Base-by-base conservation (phyloP, 345 rosid species). In the Mercurialis annua region DNA sequence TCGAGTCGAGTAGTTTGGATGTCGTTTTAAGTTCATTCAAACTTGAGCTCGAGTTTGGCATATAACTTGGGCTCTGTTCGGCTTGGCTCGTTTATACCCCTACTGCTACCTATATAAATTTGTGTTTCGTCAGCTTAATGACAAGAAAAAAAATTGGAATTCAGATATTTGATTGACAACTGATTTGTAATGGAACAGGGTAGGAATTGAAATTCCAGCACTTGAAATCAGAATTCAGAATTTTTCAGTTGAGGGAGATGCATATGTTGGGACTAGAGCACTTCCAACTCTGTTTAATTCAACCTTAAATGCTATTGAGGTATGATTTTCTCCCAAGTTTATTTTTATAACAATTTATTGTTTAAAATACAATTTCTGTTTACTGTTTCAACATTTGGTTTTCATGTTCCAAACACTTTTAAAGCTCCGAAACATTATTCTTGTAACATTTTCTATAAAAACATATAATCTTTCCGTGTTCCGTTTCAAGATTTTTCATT, bases 191-290 rank as follows among this genome's bases (percentile, higher is more conserved):
- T 14, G 33, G 14, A 24, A 67, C 70, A 70, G 84, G 70, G 81
- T 81, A n/a, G 84, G 81, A 21, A 75, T 81, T 15, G 76, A 75
- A 44, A 48, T 75, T 42, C 84, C 82, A 2, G 75, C 61, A 73
- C 75, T 81, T 48, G 84, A 78, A 66, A 73, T 81, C 27, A 69
- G 84, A 65, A 75, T 75, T 68, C 73, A 81, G 80, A 53, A 78
- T 63, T 66, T 81, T 52, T 69, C 73, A 0, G 57, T 81, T 16
- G 73, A 81, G 27, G 84, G 84, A 30, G 82, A 78, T 23, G 82
- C 79, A 24, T 70, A 81, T 40, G 78, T 78, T 47, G 84, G 80
- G 46, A 67, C 65, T 0, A 70, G 84, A 64, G 84, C 84, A 29
- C 80, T 81, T 21, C 84, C 84, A 2, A 75, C 81, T 36, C 62